These are phyloP conservation scores for Calonectria pauciramosa DNA, from an alignment of 2,329 filamentous ascomycete genomes.

Conservation along the genomic window DNA sequence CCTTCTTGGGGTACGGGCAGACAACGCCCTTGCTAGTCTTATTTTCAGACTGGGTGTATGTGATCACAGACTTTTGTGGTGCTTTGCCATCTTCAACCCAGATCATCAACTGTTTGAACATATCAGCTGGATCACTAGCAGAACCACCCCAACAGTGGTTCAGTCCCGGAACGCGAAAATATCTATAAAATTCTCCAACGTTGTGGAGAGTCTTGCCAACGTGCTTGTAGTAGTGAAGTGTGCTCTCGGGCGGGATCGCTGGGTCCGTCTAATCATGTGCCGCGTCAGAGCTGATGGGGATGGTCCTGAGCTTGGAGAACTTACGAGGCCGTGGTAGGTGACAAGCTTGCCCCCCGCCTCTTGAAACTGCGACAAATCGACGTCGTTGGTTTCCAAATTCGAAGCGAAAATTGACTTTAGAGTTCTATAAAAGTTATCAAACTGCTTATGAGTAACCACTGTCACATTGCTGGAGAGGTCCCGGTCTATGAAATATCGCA, in stretches of 20 bases:
- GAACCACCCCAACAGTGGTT: background rate
- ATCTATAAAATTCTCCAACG: background rate
- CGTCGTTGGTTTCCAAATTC: background rate
- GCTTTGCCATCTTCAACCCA: background rate
- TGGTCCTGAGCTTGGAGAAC: background rate
- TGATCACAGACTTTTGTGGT: background rate
- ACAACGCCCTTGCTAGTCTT: background rate
- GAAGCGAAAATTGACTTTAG: background rate
- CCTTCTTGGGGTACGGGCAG: background rate
- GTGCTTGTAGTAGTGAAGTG: background rate
- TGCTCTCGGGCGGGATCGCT: background rate
- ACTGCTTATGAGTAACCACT: background rate
- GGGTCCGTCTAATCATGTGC: background rate
- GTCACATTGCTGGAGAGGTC: background rate
- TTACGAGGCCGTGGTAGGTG: slow-evolving; percentile 16
- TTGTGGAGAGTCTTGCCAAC: background rate
- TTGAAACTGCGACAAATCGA: background rate
- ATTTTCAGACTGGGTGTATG: background rate
- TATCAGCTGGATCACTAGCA: background rate
- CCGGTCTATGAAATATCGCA: slow-evolving; percentile 3
- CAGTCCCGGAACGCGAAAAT: background rate
- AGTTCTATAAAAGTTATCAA: background rate
- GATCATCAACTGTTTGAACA: background rate
- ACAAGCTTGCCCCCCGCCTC: slow-evolving; percentile 7
- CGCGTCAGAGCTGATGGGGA: background rate